Conservation (phyloP, 441 rosid genomes). For the Eutrema salsugineum region DNA sequence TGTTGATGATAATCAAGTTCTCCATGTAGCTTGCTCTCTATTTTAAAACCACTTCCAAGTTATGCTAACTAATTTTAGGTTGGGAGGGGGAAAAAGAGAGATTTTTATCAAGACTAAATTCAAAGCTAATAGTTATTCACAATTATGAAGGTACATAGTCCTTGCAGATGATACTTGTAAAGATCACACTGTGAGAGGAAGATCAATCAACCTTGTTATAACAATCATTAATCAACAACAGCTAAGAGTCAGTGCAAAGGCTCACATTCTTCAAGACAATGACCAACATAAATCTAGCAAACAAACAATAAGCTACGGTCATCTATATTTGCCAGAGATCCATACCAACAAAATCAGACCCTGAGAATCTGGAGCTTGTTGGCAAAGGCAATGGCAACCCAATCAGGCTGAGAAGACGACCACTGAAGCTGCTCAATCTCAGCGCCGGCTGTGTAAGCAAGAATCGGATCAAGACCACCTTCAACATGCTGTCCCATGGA, state of each 20-base stretch:
- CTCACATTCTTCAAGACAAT: not conserved
- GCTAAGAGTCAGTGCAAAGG: not conserved
- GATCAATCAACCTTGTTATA: not conserved
- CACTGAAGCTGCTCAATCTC: constrained; percentile 92
- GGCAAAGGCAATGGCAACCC: constrained; percentile 91
- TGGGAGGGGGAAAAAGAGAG: too few species aligned
- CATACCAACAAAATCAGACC: constrained; percentile 39
- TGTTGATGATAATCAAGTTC: not conserved
- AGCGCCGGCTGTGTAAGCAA: constrained; percentile 78
- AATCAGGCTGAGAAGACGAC: constrained; percentile 88
- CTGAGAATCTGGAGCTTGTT: constrained; percentile 86
- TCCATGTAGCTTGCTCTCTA: not conserved
- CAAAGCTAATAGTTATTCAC: not conserved
- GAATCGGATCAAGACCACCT: constrained; percentile 80
- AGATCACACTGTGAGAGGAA: not conserved
- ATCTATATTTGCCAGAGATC: not conserved
- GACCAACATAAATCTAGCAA: not conserved
- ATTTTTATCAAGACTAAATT: too few species aligned
- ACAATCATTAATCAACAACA: not conserved
- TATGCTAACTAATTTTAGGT: not conserved
- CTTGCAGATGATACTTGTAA: not conserved
- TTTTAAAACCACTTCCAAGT: not conserved
- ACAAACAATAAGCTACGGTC: not conserved
- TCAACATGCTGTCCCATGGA: constrained; percentile 83
- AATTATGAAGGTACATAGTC: not conserved